These are phyloP conservation scores for Microcera coccophila DNA, from an alignment of 2,329 filamentous ascomycete genomes.

Conservation along the genomic window DNA sequence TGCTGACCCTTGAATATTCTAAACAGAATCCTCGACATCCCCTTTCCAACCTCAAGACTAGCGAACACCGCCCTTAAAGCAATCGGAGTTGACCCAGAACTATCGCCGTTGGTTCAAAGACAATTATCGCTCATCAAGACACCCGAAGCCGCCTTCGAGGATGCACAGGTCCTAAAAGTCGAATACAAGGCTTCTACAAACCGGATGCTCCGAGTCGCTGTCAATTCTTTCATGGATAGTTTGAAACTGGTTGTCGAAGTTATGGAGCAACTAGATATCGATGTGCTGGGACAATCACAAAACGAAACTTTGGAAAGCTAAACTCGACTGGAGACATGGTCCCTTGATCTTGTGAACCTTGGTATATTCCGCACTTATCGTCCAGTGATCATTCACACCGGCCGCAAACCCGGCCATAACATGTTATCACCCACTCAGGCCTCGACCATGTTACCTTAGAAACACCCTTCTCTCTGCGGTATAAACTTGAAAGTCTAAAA, in stretches of 20 bases:
- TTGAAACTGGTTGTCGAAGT: slow-evolving; percentile 78
- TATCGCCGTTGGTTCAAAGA: slow-evolving; percentile 78
- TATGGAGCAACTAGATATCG: slow-evolving; percentile 85
- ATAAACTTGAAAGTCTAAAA: neutral
- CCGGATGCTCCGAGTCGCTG: slow-evolving; percentile 91
- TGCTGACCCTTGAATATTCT: slow-evolving; percentile 20
- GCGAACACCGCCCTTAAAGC: slow-evolving; percentile 71
- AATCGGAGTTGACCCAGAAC: slow-evolving; percentile 80
- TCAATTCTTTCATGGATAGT: slow-evolving; percentile 95
- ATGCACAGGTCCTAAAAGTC: slow-evolving; percentile 57
- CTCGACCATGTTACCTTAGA: neutral
- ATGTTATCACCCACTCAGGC: neutral
- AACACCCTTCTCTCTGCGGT: neutral
- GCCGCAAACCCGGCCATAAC: neutral
- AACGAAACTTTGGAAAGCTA: slow-evolving; percentile 8
- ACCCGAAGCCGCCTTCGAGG: slow-evolving; percentile 19
- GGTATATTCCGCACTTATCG: neutral
- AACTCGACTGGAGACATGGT: slow-evolving; percentile 2
- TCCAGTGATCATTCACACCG: neutral
- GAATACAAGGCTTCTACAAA: slow-evolving; percentile 88
- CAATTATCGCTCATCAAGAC: slow-evolving; percentile 56
- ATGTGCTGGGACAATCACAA: slow-evolving; percentile 56
- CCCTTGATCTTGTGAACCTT: neutral
- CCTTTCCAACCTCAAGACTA: slow-evolving; percentile 76
- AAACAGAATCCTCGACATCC: slow-evolving; percentile 66